Evolutionary conservation across 2,329 filamentous ascomycete species (phyloP).

Genomic region (Canariomyces notabilis): DNA sequence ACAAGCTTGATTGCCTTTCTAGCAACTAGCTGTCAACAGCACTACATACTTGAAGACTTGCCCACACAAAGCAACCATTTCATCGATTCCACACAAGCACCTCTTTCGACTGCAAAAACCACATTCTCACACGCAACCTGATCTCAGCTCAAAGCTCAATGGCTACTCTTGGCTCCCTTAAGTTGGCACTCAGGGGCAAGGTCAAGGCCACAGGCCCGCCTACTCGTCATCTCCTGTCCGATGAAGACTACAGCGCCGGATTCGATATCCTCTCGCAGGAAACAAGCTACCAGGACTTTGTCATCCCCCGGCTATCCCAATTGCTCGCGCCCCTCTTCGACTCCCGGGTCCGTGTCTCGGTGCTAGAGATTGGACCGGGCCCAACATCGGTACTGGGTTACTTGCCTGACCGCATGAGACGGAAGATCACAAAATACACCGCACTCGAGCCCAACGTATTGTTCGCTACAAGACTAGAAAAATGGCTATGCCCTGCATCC

Average conservation of each 20-base stretch:
- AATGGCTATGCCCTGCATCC: conserved; percentile 34
- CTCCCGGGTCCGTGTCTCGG: conserved; percentile 41
- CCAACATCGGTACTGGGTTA: conserved; percentile 48
- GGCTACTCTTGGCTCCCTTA: conserved; percentile 42
- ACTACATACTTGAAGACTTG: no score
- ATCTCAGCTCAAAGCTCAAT: conserved; percentile 30
- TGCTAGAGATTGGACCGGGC: conserved; percentile 57
- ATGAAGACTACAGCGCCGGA: conserved; percentile 45
- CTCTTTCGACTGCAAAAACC: not conserved
- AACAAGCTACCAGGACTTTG: conserved; percentile 45
- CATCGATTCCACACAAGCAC: not conserved
- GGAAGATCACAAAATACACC: conserved; percentile 44
- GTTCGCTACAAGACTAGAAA: conserved; percentile 41
- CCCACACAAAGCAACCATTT: not conserved
- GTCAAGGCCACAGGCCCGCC: conserved; percentile 24
- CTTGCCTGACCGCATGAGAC: conserved; percentile 39
- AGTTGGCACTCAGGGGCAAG: conserved; percentile 34
- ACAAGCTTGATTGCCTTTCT: no score
- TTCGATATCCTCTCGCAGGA: conserved; percentile 40
- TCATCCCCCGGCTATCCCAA: conserved; percentile 44
- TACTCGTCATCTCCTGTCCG: conserved; percentile 35
- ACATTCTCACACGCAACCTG: not conserved
- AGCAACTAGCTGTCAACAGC: no score
- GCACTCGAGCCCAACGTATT: conserved; percentile 50
- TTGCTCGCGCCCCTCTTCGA: conserved; percentile 38